Evolutionary conservation across 2,329 filamentous ascomycete genomes (phyloP).

Genomic region (Alternaria triticimaculans): DNA sequence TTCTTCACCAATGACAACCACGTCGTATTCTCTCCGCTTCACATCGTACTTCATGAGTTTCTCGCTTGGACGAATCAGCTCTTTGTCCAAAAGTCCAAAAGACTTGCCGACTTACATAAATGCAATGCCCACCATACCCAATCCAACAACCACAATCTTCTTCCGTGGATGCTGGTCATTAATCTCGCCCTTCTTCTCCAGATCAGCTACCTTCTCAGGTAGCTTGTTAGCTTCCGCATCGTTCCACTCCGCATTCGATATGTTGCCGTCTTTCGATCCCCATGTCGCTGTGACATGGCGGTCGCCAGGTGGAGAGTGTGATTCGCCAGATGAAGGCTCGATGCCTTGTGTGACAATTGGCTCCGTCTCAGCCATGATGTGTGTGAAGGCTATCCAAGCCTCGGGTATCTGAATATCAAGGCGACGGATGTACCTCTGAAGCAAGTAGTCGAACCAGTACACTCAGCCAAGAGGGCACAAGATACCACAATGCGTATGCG

Average conservation of each 20-base stretch:
- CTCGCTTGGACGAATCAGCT: conserved; percentile 64
- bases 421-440: not conserved
- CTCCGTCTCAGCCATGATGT: conserved; percentile 27
- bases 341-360: conserved; percentile 43
- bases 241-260: conserved; percentile 56
- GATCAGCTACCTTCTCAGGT: conserved; percentile 51
- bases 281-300: conserved; percentile 31
- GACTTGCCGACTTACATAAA: conserved; percentile 71
- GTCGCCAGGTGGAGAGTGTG: conserved; percentile 38
- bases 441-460: not conserved
- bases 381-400: not conserved
- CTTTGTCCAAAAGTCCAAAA: no score
- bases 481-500: not conserved
- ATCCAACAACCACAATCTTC: conserved; percentile 79
- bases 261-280: conserved; percentile 38
- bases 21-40: conserved; percentile 75
- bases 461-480: conserved; percentile 10
- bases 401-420: not conserved
- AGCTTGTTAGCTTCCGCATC: conserved; percentile 55
- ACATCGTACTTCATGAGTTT: conserved; percentile 87
- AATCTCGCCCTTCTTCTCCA: conserved; percentile 36
- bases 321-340: conserved; percentile 40
- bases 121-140: conserved; percentile 90
- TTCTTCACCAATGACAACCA: conserved; percentile 88
- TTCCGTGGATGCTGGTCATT: conserved; percentile 56